Evolutionary conservation across 139 green algal genomes (phyloP).

Genomic region (Coccomyxa sp.): DNA sequence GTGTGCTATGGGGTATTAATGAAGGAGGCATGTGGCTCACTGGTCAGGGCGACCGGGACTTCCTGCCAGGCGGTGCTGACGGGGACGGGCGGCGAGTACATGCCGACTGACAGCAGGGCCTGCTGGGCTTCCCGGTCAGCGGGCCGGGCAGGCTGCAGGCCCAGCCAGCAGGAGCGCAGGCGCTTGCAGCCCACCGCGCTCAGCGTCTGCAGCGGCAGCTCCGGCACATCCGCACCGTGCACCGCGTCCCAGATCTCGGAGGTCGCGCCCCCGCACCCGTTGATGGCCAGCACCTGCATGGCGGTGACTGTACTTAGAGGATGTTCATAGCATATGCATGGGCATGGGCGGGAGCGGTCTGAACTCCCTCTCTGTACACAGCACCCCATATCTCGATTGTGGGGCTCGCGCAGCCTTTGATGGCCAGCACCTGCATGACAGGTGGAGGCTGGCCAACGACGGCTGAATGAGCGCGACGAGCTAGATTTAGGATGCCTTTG

Average conservation of each 20-base stretch:
- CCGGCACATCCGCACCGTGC: background rate
- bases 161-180: conserved; percentile 38
- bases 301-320: too few species aligned
- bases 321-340: too few species aligned
- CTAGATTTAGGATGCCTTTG: too few species aligned
- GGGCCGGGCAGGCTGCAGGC: conserved; percentile 18
- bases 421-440: too few species aligned
- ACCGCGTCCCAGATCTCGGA: conserved; percentile 34
- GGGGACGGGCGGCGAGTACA: background rate
- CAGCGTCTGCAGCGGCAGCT: conserved; percentile 29
- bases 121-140: background rate
- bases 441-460: too few species aligned
- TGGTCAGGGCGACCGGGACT: background rate
- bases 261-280: conserved; percentile 34
- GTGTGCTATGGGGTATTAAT: too few species aligned
- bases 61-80: background rate
- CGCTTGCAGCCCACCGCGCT: conserved; percentile 43
- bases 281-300: conserved; percentile 33
- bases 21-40: too few species aligned
- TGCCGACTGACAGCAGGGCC: background rate
- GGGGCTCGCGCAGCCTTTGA: too few species aligned
- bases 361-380: too few species aligned
- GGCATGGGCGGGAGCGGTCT: too few species aligned
- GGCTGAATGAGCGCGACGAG: too few species aligned
- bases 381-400: too few species aligned